Conservation (phyloP, 2,329 filamentous ascomycete species). For the Neofusicoccum parvum region DNA sequence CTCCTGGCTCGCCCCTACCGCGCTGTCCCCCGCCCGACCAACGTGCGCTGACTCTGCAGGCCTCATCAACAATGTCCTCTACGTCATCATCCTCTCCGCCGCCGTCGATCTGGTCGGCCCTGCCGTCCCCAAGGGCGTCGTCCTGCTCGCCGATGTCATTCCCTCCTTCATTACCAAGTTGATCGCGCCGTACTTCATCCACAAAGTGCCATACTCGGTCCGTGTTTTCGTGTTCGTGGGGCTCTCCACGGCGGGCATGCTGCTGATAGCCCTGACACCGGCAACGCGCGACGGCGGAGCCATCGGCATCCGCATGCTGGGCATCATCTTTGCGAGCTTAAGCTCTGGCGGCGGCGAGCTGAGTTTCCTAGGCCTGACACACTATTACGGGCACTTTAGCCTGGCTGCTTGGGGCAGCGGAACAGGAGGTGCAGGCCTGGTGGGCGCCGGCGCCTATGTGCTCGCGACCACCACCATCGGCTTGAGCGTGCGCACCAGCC, state of each 20-base stretch:
- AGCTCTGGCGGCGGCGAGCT: slow-evolving; percentile 86
- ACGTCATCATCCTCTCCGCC: slow-evolving; percentile 93
- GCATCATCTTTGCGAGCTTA: slow-evolving; percentile 81
- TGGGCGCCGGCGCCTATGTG: slow-evolving; percentile 87
- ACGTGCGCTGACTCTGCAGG: slow-evolving; percentile 52
- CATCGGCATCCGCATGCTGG: slow-evolving; percentile 74
- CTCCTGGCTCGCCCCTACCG: background rate
- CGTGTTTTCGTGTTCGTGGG: slow-evolving; percentile 75
- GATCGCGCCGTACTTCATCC: slow-evolving; percentile 90
- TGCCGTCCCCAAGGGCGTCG: slow-evolving; percentile 81
- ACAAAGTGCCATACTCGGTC: slow-evolving; percentile 75
- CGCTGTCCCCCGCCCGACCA: background rate
- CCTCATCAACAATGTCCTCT: slow-evolving; percentile 95
- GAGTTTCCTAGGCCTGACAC: slow-evolving; percentile 86
- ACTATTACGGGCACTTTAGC: slow-evolving; percentile 87
- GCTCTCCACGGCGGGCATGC: slow-evolving; percentile 82
- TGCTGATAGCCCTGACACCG: slow-evolving; percentile 81
- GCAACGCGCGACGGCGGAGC: slow-evolving; percentile 58
- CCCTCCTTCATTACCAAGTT: slow-evolving; percentile 89
- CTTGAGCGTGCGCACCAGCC: slow-evolving; percentile 71
- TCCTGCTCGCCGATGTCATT: slow-evolving; percentile 89
- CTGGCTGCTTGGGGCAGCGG: slow-evolving; percentile 91
- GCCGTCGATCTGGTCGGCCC: slow-evolving; percentile 94
- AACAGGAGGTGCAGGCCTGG: slow-evolving; percentile 83
- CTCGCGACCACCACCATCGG: slow-evolving; percentile 78